phyloP scores from a whole-genome alignment of 2,329 filamentous ascomycete genomes.

The Aspergillus brasiliensis region DNA sequence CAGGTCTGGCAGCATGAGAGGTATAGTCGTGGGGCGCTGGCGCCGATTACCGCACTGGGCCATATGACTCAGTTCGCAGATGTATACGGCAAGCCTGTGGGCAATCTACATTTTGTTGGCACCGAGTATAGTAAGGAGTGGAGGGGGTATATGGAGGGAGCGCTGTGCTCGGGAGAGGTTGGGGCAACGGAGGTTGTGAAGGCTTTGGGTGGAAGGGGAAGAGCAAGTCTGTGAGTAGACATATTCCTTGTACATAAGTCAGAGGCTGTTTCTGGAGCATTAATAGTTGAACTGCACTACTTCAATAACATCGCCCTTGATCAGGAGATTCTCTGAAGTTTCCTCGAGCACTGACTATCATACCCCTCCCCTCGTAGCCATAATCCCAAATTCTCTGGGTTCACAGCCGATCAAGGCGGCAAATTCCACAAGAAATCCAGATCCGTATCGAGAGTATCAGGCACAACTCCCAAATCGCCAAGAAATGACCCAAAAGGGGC shows the following conservation, averaged over 20 bases:
- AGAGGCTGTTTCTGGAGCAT: too few species aligned
- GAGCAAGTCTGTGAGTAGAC: background rate
- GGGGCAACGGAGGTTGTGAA: slow-evolving; percentile 43
- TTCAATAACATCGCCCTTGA: too few species aligned
- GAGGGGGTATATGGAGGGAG: slow-evolving; percentile 63
- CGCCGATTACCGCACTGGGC: slow-evolving; percentile 31
- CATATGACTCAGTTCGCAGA: slow-evolving; percentile 28
- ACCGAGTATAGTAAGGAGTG: slow-evolving; percentile 57
- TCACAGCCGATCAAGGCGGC: background rate
- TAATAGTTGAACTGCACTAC: too few species aligned
- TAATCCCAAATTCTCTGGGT: too few species aligned
- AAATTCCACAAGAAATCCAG: background rate
- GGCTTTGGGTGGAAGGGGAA: background rate
- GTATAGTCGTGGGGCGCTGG: slow-evolving; percentile 40
- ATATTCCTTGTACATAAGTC: too few species aligned
- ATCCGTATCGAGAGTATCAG: background rate
- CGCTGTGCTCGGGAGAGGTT: slow-evolving; percentile 53
- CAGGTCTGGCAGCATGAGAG: slow-evolving; percentile 14
- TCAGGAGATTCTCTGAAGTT: too few species aligned
- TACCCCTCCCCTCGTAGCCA: too few species aligned
- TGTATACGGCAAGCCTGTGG: slow-evolving; percentile 26
- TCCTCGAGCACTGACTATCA: too few species aligned
- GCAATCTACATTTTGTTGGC: slow-evolving; percentile 56
- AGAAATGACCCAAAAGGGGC: background rate
- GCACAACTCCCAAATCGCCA: background rate